phyloP scores from a whole-genome alignment of 768 basidiomycete species.

The Pilatotrama ljubarskyi region DNA sequence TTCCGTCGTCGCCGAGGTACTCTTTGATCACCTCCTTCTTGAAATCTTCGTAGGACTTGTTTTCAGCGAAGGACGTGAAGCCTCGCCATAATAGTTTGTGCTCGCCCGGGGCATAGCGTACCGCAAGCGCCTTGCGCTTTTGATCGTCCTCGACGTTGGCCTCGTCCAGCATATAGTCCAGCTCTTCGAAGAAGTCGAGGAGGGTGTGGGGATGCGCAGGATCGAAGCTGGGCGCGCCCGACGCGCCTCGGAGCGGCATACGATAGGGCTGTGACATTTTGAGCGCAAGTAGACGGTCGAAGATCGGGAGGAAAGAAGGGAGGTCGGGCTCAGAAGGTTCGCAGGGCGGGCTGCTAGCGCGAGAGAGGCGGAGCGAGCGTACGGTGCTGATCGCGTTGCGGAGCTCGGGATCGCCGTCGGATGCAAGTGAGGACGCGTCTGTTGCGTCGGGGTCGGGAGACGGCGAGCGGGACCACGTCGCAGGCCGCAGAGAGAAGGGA shows the following conservation, averaged over 20 bases:
- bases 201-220: constrained; percentile 1
- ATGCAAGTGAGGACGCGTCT: too few species aligned
- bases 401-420: neutral
- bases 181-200: constrained; percentile 17
- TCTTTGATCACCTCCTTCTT: constrained; percentile 26
- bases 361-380: neutral
- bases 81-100: constrained; percentile 1
- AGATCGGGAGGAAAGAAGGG: neutral
- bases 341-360: too few species aligned
- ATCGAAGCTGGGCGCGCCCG: constrained; percentile 9
- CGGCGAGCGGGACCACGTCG: neutral
- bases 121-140: neutral
- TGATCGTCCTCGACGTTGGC: neutral
- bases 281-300: neutral
- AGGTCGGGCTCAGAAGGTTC: neutral
- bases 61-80: neutral
- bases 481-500: neutral
- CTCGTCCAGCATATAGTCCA: constrained; percentile 4
- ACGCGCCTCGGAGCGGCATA: constrained; percentile 6
- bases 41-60: constrained; percentile 23
- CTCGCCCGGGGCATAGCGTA: constrained; percentile 3
- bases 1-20: constrained; percentile 26
- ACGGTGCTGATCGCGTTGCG: neutral
- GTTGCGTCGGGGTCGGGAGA: neutral
- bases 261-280: constrained; percentile 1